Base-by-base conservation (phyloP, 345 rosid species). In the Ceriops zippeliana region DNA sequence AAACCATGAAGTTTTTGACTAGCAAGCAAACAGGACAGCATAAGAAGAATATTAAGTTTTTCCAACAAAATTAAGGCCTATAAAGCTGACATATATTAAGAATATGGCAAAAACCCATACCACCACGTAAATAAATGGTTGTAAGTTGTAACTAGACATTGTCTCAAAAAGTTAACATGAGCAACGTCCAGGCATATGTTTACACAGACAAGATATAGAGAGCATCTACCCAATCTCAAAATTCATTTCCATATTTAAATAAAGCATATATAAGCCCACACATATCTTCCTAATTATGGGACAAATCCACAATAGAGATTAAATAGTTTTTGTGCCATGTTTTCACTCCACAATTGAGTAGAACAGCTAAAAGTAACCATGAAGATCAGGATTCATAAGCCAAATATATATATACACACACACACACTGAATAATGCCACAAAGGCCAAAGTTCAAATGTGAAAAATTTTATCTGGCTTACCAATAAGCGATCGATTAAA, bases 401-500 rank as follows among this genome's bases (percentile, higher is more conserved):
- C 34, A 31, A 31, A 31, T 24, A 24, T 24, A 24, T 24, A 24
- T 24, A 24, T 0, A 24, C 1, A 24, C 1, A 51, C 7, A 21
- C 1, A 54, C 7, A 8, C 27, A 54, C 6, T 26, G 1, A 26
- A 2, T 7, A 54, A 54, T 5, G 17, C 30, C 15, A 21, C 30
- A 22, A 3, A 22, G 5, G 26, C 4, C 51, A 62, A 67, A 26
- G 46, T 59, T 24, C 15, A 37, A 46, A 54, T 17, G 19, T 15
- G 59, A 22, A 71, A 72, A 68, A 69, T 58, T 47, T 71, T 71
- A 56, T 26, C 68, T 27, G 66, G 76, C 92, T 86, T 82, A 95
- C 99, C 78, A 95, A 80, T 56, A 95, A 84, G 28, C 78, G 73
- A 78, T 95, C 96, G 30, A 95, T 90, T 71, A 95, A 83, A 68